Evolutionary conservation across 768 basidiomycete species (phyloP).

Genomic region (Sarcodon sp.): DNA sequence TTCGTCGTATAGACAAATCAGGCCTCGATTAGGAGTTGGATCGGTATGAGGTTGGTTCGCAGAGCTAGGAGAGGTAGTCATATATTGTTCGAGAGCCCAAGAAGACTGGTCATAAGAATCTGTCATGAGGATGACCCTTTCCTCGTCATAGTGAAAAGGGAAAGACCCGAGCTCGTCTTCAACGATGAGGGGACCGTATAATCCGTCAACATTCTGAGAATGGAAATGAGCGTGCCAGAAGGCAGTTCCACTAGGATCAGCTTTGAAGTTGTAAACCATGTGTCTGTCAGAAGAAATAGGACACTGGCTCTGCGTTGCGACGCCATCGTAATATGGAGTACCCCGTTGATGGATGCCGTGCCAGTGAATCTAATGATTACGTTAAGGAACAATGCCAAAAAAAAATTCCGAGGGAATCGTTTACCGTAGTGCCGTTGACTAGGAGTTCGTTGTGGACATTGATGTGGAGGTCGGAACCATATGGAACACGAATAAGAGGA

Average conservation of each 20-base stretch:
- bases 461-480: neutral
- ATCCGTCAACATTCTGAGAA: neutral
- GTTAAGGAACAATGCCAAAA: no score
- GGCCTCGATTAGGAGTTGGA: neutral
- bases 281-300: neutral
- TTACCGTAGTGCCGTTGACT: neutral
- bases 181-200: conserved; percentile 1
- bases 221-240: conserved; percentile 1
- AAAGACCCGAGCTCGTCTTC: neutral
- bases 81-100: conserved; percentile 1
- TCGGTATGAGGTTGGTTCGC: neutral
- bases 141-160: conserved; percentile 1
- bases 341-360: neutral
- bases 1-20: neutral
- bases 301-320: conserved; percentile 1
- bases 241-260: neutral
- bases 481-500: conserved; percentile 1
- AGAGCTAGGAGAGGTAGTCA: neutral
- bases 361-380: neutral
- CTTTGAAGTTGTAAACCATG: neutral
- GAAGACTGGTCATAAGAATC: neutral
- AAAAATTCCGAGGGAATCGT: neutral
- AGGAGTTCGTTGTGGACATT: neutral
- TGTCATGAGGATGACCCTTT: neutral
- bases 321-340: neutral